Conservation (phyloP, 116 monocot species). For the Dioscorea cayenensis region DNA sequence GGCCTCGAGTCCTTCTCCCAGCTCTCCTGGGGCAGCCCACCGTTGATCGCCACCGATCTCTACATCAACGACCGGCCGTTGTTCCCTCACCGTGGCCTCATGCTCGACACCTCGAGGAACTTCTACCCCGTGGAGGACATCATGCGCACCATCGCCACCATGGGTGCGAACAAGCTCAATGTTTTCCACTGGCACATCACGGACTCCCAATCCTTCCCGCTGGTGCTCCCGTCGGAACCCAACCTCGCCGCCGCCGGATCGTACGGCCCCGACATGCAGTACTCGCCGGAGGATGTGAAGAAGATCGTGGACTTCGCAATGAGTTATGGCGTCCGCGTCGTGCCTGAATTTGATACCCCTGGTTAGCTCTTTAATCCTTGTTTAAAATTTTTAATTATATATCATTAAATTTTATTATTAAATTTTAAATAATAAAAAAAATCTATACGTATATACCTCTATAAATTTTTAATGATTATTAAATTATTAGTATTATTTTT, state of each 20-base stretch:
- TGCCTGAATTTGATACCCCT: slow-evolving; percentile 84
- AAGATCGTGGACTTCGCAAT: slow-evolving; percentile 46
- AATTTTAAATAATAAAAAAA: too few species aligned
- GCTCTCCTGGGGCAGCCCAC: slow-evolving; percentile 39
- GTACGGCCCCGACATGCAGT: slow-evolving; percentile 51
- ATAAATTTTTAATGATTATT: too few species aligned
- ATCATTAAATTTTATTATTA: neutral
- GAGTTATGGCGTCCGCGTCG: slow-evolving; percentile 53
- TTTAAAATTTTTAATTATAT: neutral
- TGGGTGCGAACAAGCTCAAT: slow-evolving; percentile 75
- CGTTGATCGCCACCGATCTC: slow-evolving; percentile 33
- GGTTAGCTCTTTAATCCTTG: slow-evolving; percentile 21
- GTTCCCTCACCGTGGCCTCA: slow-evolving; percentile 72
- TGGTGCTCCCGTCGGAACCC: slow-evolving; percentile 60
- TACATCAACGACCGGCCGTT: slow-evolving; percentile 48
- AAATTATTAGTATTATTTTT: too few species aligned
- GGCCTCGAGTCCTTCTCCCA: slow-evolving; percentile 88
- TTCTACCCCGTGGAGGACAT: slow-evolving; percentile 58
- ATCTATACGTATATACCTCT: too few species aligned
- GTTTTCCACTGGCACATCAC: slow-evolving; percentile 95
- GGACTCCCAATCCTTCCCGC: slow-evolving; percentile 83
- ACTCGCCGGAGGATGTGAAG: slow-evolving; percentile 46
- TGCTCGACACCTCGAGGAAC: slow-evolving; percentile 78
- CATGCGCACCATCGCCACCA: slow-evolving; percentile 54
- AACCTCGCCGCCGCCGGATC: slow-evolving; percentile 57